Conservation (phyloP, 2,329 filamentous ascomycete species). For the Neofusicoccum cordaticola region DNA sequence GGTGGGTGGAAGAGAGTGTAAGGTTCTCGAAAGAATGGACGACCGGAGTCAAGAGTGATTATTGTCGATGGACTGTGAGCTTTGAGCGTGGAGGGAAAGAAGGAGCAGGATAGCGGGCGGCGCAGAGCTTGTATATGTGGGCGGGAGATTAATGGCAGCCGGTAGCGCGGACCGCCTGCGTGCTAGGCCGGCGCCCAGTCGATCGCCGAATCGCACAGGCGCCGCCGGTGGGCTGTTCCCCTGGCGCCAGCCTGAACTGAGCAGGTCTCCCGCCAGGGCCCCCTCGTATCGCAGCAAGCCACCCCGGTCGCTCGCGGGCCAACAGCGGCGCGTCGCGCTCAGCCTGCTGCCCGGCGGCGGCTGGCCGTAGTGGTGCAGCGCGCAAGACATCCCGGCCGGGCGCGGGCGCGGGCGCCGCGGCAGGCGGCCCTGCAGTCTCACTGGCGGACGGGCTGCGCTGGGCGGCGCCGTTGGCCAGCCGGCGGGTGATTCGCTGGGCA, state of each 20-base stretch:
- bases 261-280: constrained; percentile 14
- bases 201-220: constrained; percentile 13
- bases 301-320: constrained; percentile 4
- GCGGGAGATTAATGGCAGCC: constrained; percentile 16
- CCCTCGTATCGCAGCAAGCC: constrained; percentile 1
- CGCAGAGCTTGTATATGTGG: constrained; percentile 16
- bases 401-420: background rate
- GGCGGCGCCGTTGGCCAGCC: background rate
- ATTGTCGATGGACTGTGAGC: constrained; percentile 16
- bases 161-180: constrained; percentile 9
- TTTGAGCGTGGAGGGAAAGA: constrained; percentile 17
- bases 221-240: constrained; percentile 5
- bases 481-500: background rate
- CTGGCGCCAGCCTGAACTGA: constrained; percentile 15
- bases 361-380: background rate
- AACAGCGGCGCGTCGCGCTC: background rate
- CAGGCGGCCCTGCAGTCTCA: background rate
- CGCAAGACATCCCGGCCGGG: background rate
- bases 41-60: constrained; percentile 19
- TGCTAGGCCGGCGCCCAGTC: constrained; percentile 10
- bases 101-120: background rate
- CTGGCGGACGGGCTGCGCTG: background rate
- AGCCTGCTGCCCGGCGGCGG: background rate
- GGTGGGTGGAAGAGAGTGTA: constrained; percentile 22
- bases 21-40: constrained; percentile 18